Evolutionary conservation across 1,139 yeast genomes (phyloP), one percentile per base, ranked within the genome.

Genomic region (Geotrichum bryndzae): DNA sequence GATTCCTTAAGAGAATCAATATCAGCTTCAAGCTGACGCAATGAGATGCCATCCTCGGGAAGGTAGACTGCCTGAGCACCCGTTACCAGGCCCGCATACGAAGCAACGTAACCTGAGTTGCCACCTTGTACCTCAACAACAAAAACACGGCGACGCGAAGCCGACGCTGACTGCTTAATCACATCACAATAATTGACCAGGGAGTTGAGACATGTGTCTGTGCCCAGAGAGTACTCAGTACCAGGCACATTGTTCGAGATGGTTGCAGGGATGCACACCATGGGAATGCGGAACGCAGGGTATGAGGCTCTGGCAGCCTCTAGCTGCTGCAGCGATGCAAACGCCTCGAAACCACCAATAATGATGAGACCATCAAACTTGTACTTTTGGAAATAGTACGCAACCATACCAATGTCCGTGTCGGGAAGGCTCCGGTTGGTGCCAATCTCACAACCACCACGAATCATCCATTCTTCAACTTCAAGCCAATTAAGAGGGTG

Each of bases 71-170:
- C 96, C 67, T 88, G 85, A 1, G 98, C 96, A 64, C 99, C 99
- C 56, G 94, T 88, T 57, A 90, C 88, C 66, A 94, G 80, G n/a
- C 95, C 92, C 50, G 92, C 87, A 72, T 83, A 85, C 1, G 96
- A 85, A 13, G 98, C 97, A 70, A 94, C 85, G 74, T 84, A 94
- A 41, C 99, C 99, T 7, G 96, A 87, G 76, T 90, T 88, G 62
- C 98, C 99, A 69, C 99, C 99, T 79, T 94, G 98, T 45, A 90
- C 96, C 72, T 94, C 99, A 66, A 94, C 96, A 35, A 94, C 97
- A 73, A 94, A 94, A 6, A 90, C 96, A 72, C 99, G 84, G 69
- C 95, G 89, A 78, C 99, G 85, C 2, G 97, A 87, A 25, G 98
- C 90, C 23, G 97, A 86, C 2, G 99, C 98, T 56, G 94, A 85